Percentiles rank a stretch among this genome's conserved stretches.
Conservation (phyloP, 2,329 filamentous ascomycete species). For the Aspergillus felis region DNA sequence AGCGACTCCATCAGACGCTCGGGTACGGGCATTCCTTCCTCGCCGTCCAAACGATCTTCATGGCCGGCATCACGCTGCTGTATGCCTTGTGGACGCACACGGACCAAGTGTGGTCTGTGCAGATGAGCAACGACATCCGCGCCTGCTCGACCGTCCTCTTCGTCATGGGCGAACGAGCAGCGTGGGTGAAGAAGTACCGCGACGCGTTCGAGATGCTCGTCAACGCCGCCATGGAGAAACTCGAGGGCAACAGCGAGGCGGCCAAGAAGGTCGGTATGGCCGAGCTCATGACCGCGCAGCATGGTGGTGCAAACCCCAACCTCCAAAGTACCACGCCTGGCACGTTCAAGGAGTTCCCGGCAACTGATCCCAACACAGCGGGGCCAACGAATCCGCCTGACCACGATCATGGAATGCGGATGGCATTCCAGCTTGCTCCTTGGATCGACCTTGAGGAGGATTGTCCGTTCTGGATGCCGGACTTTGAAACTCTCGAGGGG, state of each 20-base stretch:
- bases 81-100: slow-evolving; percentile 42
- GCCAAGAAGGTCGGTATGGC: slow-evolving; percentile 35
- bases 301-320: slow-evolving; percentile 15
- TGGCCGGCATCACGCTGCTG: slow-evolving; percentile 35
- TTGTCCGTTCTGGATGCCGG: slow-evolving; percentile 37
- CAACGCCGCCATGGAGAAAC: slow-evolving; percentile 46
- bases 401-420: slow-evolving; percentile 34
- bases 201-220: slow-evolving; percentile 48
- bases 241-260: slow-evolving; percentile 35
- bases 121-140: slow-evolving; percentile 48
- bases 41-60: slow-evolving; percentile 38
- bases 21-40: slow-evolving; percentile 39
- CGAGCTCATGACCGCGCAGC: slow-evolving; percentile 39
- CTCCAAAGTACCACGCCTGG: slow-evolving; percentile 7
- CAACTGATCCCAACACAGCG: slow-evolving; percentile 6
- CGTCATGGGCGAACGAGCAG: slow-evolving; percentile 48
- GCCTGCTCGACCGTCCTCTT: slow-evolving; percentile 49
- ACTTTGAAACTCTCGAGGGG: slow-evolving; percentile 36
- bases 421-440: slow-evolving; percentile 37
- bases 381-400: slow-evolving; percentile 16
- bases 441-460: slow-evolving; percentile 38
- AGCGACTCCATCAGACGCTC: slow-evolving; percentile 35
- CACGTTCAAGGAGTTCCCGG: slow-evolving; percentile 11
- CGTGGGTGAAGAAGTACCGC: slow-evolving; percentile 47
- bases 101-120: slow-evolving; percentile 47